Evolutionary conservation across 2,329 filamentous ascomycete species (phyloP), one percentile per base, ranked within the genome.

Genomic region (Ilyonectria destructans): DNA sequence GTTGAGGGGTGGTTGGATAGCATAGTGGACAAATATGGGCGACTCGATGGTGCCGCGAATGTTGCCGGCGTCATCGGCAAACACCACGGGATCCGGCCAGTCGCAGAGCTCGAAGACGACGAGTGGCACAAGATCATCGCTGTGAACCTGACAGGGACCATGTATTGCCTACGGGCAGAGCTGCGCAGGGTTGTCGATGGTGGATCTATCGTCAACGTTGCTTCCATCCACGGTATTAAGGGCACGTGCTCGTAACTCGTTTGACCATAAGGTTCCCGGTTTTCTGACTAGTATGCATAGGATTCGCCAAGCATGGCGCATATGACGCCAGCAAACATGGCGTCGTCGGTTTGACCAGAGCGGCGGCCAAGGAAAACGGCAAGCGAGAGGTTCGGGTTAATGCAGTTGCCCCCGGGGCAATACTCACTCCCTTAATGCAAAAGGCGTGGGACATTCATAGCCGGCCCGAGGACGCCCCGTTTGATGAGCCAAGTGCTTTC

Each of bases 141-240:
- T 7, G 80, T 86, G 51, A 87, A 87, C 66, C 74, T 87, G 60
- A 86, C 84, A 9, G 86, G 85, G n/a, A 83, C 80, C 46, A 86
- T 87, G 85, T 85, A 86, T 74, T 86, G 84, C 68, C 70, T 87
- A 69, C 80, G 85, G 45, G 84, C 83, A 35, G 78, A 85, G 77
- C 78, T 86, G 79, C 81, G 23, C 77, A 83, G 71, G 48, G 75
- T 79, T 56, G 71, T 63, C 31, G 71, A 80, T 40, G 83, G 85
- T 2, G 87, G 87, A 8, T 88, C 87, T 67, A 89, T 91, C 73
- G 89, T 91, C 61, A 90, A 89, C 74, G 82, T 87, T 31, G 82
- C 85, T 29, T 88, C 85, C 51, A 85, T 81, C 60, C 78, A 80
- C 59, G 78, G 78, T 33, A 73, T 86, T 37, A 84, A 87, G 43